Conservation (phyloP, 2,329 filamentous ascomycete genomes). For the Calcarisporium arbuscula region DNA sequence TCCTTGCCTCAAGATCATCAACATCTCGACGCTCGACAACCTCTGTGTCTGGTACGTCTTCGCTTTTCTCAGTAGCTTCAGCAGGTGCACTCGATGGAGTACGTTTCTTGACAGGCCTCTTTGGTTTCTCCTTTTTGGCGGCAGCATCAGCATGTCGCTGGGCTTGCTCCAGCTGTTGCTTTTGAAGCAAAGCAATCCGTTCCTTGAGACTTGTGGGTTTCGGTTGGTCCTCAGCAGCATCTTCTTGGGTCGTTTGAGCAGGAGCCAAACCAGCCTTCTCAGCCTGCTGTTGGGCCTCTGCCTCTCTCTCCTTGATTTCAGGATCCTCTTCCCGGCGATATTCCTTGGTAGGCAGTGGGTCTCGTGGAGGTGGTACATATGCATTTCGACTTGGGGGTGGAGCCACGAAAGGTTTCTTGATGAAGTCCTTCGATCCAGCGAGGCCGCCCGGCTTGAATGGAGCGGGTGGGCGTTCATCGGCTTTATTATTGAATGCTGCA, state of each 20-base stretch:
- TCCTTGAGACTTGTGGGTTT: conserved; percentile 94
- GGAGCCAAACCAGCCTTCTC: conserved; percentile 60
- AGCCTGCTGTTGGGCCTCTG: conserved; percentile 59
- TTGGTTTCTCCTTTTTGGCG: conserved; percentile 82
- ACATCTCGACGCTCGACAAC: conserved; percentile 40
- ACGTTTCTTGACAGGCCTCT: conserved; percentile 64
- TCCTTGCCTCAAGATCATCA: conserved; percentile 40
- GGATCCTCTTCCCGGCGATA: conserved; percentile 88
- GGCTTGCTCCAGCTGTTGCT: conserved; percentile 87
- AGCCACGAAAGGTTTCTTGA: conserved; percentile 96
- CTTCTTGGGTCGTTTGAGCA: conserved; percentile 35
- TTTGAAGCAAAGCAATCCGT: conserved; percentile 87
- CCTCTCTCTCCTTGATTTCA: conserved; percentile 58
- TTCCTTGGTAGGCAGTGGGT: conserved; percentile 64
- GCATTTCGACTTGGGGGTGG: conserved; percentile 90
- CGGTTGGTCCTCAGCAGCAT: conserved; percentile 68
- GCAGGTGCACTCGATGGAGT: conserved; percentile 36
- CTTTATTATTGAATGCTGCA: conserved; percentile 95
- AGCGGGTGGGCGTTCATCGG: conserved; percentile 75
- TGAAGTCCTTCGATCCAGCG: conserved; percentile 62
- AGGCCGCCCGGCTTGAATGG: conserved; percentile 76
- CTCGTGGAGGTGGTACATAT: conserved; percentile 72
- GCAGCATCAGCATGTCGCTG: conserved; percentile 71
- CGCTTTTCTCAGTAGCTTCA: no score
- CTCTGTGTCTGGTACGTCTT: conserved; percentile 20